Conservation (phyloP, 768 basidiomycete genomes). For the Suillus americanus region DNA sequence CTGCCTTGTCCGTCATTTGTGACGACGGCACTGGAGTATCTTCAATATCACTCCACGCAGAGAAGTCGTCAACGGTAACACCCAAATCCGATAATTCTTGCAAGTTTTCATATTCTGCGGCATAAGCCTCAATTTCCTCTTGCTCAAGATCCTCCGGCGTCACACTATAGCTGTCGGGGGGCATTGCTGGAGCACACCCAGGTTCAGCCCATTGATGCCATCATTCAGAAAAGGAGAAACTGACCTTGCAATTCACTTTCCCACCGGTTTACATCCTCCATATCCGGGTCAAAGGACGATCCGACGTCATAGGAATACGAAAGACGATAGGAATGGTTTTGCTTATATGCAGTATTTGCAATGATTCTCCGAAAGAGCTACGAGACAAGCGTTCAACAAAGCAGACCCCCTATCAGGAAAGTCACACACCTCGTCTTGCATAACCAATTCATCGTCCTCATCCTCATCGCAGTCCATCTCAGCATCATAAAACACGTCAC, state of each 20-base stretch:
- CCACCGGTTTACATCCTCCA: slow-evolving; percentile 65
- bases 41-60: slow-evolving; percentile 22
- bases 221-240: slow-evolving; percentile 9
- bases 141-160: slow-evolving; percentile 51
- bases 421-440: slow-evolving; percentile 60
- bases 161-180: slow-evolving; percentile 8
- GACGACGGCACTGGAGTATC: slow-evolving; percentile 7
- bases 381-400: background rate
- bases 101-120: slow-evolving; percentile 47
- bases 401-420: slow-evolving; percentile 9
- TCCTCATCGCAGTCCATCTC: slow-evolving; percentile 53
- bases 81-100: slow-evolving; percentile 50
- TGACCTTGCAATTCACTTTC: slow-evolving; percentile 53
- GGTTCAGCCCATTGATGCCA: background rate
- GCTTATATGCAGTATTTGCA: slow-evolving; percentile 49
- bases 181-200: background rate
- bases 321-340: slow-evolving; percentile 53
- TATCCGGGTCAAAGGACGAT: slow-evolving; percentile 72
- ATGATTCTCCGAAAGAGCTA: slow-evolving; percentile 72
- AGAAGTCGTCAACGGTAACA: slow-evolving; percentile 14
- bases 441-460: slow-evolving; percentile 56
- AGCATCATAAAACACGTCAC: slow-evolving; percentile 49
- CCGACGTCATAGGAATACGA: slow-evolving; percentile 72
- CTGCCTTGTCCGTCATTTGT: background rate
- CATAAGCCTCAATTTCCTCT: slow-evolving; percentile 59